A percentile compares a stretch with the other conserved stretches of the same genome.
Evolutionary conservation across 768 basidiomycete genomes (phyloP).

Genomic region (Panus rudis): DNA sequence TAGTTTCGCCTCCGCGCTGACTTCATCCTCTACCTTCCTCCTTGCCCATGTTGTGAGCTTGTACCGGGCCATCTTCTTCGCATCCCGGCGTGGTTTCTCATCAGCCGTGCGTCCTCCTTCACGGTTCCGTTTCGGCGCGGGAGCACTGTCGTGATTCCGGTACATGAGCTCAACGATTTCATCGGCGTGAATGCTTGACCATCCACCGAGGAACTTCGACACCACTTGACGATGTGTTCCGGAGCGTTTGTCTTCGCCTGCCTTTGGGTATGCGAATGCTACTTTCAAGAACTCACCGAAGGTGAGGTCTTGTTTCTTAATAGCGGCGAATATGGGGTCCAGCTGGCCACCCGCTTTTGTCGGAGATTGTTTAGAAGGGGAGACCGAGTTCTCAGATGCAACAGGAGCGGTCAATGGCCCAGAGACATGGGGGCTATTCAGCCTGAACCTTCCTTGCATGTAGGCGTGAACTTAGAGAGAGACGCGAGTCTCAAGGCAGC

Average conservation of each 20-base stretch:
- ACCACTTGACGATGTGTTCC: not conserved
- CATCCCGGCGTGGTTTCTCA: not conserved
- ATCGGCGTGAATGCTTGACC: not conserved
- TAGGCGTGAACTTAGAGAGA: too few relatives aligned
- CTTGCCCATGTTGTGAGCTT: slow-evolving; percentile 1
- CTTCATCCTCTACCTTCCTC: not conserved
- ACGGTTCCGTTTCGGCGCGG: too few relatives aligned
- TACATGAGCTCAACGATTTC: slow-evolving; percentile 1
- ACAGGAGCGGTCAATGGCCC: too few relatives aligned
- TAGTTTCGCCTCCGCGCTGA: not conserved
- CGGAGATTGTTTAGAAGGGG: too few relatives aligned
- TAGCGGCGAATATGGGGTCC: not conserved
- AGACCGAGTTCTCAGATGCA: too few relatives aligned
- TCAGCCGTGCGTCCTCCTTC: not conserved
- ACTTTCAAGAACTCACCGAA: not conserved
- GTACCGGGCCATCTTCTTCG: not conserved
- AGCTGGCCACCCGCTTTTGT: not conserved
- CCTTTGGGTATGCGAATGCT: not conserved
- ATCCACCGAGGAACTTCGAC: not conserved
- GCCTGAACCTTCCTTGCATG: too few relatives aligned
- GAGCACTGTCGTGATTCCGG: not conserved
- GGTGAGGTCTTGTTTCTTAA: not conserved
- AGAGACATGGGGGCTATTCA: too few relatives aligned
- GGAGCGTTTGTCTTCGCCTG: not conserved
- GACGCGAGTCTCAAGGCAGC: too few relatives aligned